phyloP scores from a whole-genome alignment of 2,329 filamentous ascomycete genomes.

The Xylaria hypoxylon region DNA sequence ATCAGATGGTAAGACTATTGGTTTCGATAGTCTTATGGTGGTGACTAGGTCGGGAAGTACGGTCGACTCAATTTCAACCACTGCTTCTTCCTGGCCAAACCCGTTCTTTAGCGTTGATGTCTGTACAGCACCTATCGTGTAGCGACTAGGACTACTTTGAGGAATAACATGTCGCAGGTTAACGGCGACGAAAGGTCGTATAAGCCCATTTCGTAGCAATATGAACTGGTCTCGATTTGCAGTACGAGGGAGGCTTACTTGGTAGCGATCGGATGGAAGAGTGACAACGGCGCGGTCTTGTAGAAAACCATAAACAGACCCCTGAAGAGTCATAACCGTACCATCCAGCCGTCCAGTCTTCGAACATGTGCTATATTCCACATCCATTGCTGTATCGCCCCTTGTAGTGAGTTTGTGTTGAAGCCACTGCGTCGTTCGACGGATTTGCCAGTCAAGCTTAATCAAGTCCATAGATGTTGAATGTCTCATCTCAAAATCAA shows the following conservation, averaged over 20 bases:
- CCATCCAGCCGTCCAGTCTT: background rate
- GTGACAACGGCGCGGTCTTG: background rate
- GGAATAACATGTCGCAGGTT: background rate
- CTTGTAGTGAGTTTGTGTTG: background rate
- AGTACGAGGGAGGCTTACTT: background rate
- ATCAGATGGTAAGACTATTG: background rate
- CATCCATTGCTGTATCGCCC: background rate
- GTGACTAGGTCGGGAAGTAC: background rate
- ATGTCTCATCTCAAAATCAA: slow-evolving; percentile 1
- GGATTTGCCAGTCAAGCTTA: background rate
- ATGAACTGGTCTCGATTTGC: background rate
- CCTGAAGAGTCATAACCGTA: background rate
- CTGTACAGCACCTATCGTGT: background rate
- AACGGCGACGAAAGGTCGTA: background rate
- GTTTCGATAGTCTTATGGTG: background rate
- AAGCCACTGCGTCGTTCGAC: background rate
- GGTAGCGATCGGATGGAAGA: background rate
- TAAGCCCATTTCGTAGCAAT: background rate
- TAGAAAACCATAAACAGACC: background rate
- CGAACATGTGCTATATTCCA: background rate
- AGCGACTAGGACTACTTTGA: background rate
- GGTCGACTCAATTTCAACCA: background rate
- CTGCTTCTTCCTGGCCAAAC: background rate
- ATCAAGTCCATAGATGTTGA: background rate
- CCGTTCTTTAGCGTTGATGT: background rate